Base-by-base conservation (phyloP, 129 eudicot genomes). In the Centella asiatica region DNA sequence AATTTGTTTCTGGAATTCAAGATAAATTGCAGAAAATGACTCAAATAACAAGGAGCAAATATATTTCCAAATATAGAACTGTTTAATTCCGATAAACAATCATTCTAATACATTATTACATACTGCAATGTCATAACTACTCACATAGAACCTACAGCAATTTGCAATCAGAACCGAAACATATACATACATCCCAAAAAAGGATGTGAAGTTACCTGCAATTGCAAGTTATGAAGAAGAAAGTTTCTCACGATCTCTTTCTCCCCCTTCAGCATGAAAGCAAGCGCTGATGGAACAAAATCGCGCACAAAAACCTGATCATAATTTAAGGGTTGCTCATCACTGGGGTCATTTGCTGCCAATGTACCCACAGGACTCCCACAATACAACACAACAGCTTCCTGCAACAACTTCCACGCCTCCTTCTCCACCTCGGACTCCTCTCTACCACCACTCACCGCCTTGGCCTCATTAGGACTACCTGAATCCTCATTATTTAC, bases 241-340 rank as follows among this genome's bases (percentile, higher is more conserved):
- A 88, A 88, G 73, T 71, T 88, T 2, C 84, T 74, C 27, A 85
- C 96, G 54, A 85, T 81, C 19, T 88, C 96, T 68, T 75, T 72
- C 61, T 88, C 96, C 1, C 97, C 97, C 83, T 75, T 90, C 18
- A 90, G 83, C 82, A 90, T 74, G 61, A 86, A 90, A 0, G 97
- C 97, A 11, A 90, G 85, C 11, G 95, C 97, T 0, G 95, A 90
- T 0, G 95, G 95, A 44, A 90, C 66, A 42, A 90, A 90, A 83
- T 90, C 97, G 17, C 95, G 73, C 27, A 86, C 68, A 48, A 90
- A 90, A 69, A 90, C 95, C 69, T 90, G 98, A 79, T 90, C 98
- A 70, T 90, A 90, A 68, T 90, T 90, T 46, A 90, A 79, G 0
- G 98, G 95, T 72, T 47, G 9, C 63, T 64, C 77, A 51, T 86